Conservation (phyloP, 306 rosid genomes). For the Crataegus laevigata region DNA sequence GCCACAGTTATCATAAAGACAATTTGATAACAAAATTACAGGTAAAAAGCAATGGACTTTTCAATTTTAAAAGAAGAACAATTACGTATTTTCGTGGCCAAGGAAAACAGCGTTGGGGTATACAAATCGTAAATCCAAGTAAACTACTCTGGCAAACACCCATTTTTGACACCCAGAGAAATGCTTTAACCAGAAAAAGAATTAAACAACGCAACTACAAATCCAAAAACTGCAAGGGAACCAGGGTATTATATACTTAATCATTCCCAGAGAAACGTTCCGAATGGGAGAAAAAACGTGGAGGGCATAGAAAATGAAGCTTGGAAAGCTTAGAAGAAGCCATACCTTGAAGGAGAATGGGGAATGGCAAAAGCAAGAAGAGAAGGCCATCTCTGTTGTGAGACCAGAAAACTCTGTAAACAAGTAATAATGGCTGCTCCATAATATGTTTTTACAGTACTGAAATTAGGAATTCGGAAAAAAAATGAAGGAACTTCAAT, state of each 20-base stretch:
- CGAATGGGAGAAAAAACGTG: background rate
- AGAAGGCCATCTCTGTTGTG: slow-evolving; percentile 42
- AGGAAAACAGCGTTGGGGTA: background rate
- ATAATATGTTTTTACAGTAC: slow-evolving; percentile 6
- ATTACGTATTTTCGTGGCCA: background rate
- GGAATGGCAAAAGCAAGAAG: slow-evolving; percentile 41
- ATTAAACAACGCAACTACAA: background rate
- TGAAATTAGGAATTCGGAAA: background rate
- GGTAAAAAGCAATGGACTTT: background rate
- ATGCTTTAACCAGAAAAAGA: background rate
- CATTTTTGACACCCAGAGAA: background rate
- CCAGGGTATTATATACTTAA: slow-evolving; percentile 9
- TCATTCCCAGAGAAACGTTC: background rate
- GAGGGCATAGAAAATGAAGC: slow-evolving; percentile 1
- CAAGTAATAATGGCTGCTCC: slow-evolving; percentile 33
- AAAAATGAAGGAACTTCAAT: background rate
- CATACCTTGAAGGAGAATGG: slow-evolving; percentile 49
- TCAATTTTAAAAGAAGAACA: background rate
- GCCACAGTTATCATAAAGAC: background rate
- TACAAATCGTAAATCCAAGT: background rate
- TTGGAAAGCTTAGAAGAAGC: slow-evolving; percentile 2
- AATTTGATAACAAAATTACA: background rate
- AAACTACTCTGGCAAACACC: background rate
- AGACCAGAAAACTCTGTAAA: slow-evolving; percentile 20
- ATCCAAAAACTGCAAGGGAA: slow-evolving; percentile 8